Evolutionary conservation across 192 early-diverging fungal genomes (phyloP), one percentile per base, ranked within the genome.

Genomic region (Backusella morwellensis): DNA sequence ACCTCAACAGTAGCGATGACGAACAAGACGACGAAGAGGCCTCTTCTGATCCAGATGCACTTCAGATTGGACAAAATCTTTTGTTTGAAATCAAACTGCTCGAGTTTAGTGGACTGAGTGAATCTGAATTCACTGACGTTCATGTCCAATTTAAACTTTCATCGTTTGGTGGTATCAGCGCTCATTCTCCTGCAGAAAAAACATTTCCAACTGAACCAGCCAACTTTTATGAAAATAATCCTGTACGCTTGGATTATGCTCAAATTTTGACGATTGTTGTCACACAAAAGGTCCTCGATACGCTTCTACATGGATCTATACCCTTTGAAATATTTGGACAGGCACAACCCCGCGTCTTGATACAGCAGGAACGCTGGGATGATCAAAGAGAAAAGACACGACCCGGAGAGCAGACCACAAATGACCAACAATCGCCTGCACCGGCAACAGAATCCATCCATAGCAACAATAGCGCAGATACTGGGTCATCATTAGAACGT

Each of bases 141-240:
- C 93, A 94, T 74, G 85, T 87, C 32, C 93, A 94, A 72, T 94
- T 93, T 81, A 85, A 88, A 66, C 79, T 89, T 3, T 90, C 88
- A 4, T 89, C 89, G 2, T 92, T 93, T 82, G 89, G 87, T 9
- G 86, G 80, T 26, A 81, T 82, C 17, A 26, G 73, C 34, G 54
- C 81, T 11, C 80, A 84, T 63, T 80, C 87, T 5, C 56, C 75
- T 0, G 79, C 63, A 8, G 89, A 89, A 69, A 84, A 86, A 14
- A 72, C 90, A 5, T 94, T 81, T 82, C 80, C 89, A 5, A 93
- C 93, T 0, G 88, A 92, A 35, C 85, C 87, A 21, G 80, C 74
- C 11, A 81, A 81, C 35, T 87, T 83, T 44, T 92, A 93, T 75
- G 90, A 78, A 19, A 81, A 84, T 42, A 66, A 67, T 8, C 56